Percentiles rank a stretch among this genome's conserved stretches.
Conservation (phyloP, 768 basidiomycete species). For the Kwoniella sp. region DNA sequence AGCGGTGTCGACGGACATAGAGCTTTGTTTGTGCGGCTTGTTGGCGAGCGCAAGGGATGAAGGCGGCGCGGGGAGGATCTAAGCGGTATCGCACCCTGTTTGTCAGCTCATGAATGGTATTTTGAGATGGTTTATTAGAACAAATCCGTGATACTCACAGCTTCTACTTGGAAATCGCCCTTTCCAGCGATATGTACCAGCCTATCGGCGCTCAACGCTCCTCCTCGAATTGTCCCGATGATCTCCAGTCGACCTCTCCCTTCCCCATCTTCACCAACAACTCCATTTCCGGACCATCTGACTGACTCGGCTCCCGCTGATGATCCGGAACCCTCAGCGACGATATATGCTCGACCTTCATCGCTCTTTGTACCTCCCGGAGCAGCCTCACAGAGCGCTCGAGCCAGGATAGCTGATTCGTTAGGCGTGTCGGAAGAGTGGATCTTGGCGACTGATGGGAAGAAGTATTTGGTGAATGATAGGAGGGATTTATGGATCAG, state of each 20-base stretch:
- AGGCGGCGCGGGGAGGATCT: slow-evolving; percentile 73
- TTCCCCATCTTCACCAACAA: slow-evolving; percentile 42
- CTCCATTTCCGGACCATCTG: slow-evolving; percentile 59
- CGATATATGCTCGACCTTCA: slow-evolving; percentile 73
- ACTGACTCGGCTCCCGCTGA: slow-evolving; percentile 35
- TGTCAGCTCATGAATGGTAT: background rate
- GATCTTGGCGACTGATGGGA: slow-evolving; percentile 74
- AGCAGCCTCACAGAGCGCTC: slow-evolving; percentile 80
- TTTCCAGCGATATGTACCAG: slow-evolving; percentile 82
- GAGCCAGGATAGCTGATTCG: slow-evolving; percentile 59
- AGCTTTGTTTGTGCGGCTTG: slow-evolving; percentile 36
- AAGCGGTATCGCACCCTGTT: slow-evolving; percentile 7
- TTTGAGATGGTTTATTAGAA: background rate
- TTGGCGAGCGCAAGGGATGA: slow-evolving; percentile 44
- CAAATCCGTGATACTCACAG: slow-evolving; percentile 60
- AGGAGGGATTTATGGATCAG: slow-evolving; percentile 81
- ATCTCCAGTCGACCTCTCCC: slow-evolving; percentile 68
- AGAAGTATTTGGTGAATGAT: slow-evolving; percentile 94
- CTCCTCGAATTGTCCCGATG: slow-evolving; percentile 82
- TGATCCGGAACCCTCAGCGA: slow-evolving; percentile 63
- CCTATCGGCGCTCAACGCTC: slow-evolving; percentile 73
- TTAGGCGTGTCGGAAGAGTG: slow-evolving; percentile 63
- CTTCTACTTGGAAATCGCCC: slow-evolving; percentile 83
- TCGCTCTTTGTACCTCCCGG: slow-evolving; percentile 80
- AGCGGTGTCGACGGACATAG: slow-evolving; percentile 56